Conservation (phyloP, 257 asterid species). For the Scutellaria galericulata region DNA sequence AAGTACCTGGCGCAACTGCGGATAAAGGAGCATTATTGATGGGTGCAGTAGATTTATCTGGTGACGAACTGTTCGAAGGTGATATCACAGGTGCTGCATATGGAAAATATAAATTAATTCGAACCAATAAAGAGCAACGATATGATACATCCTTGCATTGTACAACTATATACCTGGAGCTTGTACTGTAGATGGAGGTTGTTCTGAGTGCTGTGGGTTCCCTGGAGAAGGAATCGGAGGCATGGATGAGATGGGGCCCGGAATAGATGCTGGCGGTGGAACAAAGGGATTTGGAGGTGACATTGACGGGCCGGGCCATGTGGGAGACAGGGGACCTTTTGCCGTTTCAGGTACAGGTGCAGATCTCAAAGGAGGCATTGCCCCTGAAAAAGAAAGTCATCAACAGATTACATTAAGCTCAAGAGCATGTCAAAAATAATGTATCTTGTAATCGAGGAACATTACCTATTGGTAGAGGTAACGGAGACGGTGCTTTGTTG, state of each 20-base stretch:
- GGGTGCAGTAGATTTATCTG: constrained; percentile 52
- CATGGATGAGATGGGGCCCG: constrained; percentile 38
- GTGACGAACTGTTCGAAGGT: constrained; percentile 53
- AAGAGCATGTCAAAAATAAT: background rate
- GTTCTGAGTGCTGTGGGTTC: constrained; percentile 33
- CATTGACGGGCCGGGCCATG: constrained; percentile 44
- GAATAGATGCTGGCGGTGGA: constrained; percentile 44
- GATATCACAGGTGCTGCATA: constrained; percentile 54
- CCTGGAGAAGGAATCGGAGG: constrained; percentile 53
- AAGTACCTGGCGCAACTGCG: constrained; percentile 57
- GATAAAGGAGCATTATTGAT: constrained; percentile 38
- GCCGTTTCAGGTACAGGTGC: constrained; percentile 46
- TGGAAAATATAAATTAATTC: constrained; percentile 41
- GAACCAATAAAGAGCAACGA: constrained; percentile 35
- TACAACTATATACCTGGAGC: constrained; percentile 60
- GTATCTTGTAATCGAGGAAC: constrained; percentile 1
- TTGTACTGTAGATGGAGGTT: constrained; percentile 49
- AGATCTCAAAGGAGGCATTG: constrained; percentile 47
- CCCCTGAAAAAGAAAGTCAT: constrained; percentile 45
- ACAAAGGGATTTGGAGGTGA: constrained; percentile 46
- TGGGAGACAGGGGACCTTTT: constrained; percentile 42
- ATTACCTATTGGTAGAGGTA: constrained; percentile 54
- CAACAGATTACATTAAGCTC: constrained; percentile 25
- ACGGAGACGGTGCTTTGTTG: constrained; percentile 47
- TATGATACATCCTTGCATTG: background rate